Base-by-base conservation (phyloP, 2,329 filamentous ascomycete genomes). In the Domatiomyces globalis region DNA sequence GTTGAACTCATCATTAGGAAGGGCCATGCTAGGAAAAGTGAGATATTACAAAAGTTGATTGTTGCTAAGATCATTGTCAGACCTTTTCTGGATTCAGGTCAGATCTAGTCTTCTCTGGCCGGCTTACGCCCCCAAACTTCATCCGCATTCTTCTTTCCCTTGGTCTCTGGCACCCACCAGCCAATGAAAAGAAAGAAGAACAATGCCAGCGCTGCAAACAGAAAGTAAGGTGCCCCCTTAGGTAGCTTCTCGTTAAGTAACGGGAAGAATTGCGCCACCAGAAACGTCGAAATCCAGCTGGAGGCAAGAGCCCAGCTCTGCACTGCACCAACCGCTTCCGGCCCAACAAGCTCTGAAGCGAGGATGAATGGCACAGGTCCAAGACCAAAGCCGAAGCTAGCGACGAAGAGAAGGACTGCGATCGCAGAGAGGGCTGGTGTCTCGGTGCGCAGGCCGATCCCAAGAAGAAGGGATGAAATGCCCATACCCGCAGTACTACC, bases 291-390 rank as follows among this genome's bases (percentile, higher is more conserved):
- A 22, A 87, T 74, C 74, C 94, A 96, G 66, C 92, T 96, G 12
- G 86, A 84, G 1, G 81, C 87, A 20, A 96, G 69, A 0, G 84
- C 85, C 78, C 88, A 94, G 52, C 84, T 89, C 66, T 98, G 92
- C 0, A 87, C 85, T 0, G 90, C 87, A 1, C 90, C 89, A 0
- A 95, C 88, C 0, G 90, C 92, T 64, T 95, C 87, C 10, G 87
- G 83, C 0, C 83, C 85, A 0, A 96, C 92, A 2, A 96, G 78
- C 67, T 96, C 92, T 1, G 86, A 89, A 0, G 89, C 84, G 46
- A 98, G 76, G 58, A 96, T 94, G 67, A 96, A 98, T 0, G 92
- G 92, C 0, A 98, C 87, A 0, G 92, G 92, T 0, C 92, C 92
- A 0, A 98, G 76, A 0, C 92, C 92, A 12, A 95, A 78, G 0